Evolutionary conservation across 2,329 filamentous ascomycete genomes (phyloP).

Genomic region (Cladosporium colombiae): DNA sequence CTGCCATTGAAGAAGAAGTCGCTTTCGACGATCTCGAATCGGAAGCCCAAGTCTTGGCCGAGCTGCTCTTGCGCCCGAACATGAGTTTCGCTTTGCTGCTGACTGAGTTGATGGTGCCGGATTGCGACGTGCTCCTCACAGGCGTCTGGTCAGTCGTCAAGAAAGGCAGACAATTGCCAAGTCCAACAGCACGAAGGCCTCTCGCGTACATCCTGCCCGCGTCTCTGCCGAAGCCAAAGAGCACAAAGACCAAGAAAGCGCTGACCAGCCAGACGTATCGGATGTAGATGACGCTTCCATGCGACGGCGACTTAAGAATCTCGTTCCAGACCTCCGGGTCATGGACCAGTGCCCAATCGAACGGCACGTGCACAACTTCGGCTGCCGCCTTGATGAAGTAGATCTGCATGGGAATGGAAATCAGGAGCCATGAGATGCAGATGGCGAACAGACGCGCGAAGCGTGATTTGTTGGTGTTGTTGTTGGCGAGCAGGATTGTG

Average conservation of each 20-base stretch:
- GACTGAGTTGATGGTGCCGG: slow-evolving; percentile 27
- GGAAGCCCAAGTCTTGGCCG: slow-evolving; percentile 2
- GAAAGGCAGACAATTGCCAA: slow-evolving; percentile 30
- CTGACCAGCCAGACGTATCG: slow-evolving; percentile 59
- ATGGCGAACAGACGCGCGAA: slow-evolving; percentile 64
- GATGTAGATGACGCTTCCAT: slow-evolving; percentile 52
- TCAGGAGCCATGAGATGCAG: slow-evolving; percentile 50
- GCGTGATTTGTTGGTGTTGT: slow-evolving; percentile 58
- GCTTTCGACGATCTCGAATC: slow-evolving; percentile 17
- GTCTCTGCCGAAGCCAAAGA: slow-evolving; percentile 66
- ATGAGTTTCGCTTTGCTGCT: slow-evolving; percentile 33
- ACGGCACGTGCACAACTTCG: slow-evolving; percentile 31
- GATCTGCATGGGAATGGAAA: slow-evolving; percentile 55
- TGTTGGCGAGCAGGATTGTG: slow-evolving; percentile 54
- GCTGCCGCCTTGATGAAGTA: slow-evolving; percentile 53
- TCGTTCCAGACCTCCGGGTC: slow-evolving; percentile 48
- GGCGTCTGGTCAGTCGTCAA: not conserved
- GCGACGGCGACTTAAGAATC: slow-evolving; percentile 51
- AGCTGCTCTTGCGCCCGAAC: slow-evolving; percentile 24
- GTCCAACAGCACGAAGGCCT: slow-evolving; percentile 45
- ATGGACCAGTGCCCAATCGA: slow-evolving; percentile 57
- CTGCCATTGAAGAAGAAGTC: slow-evolving; percentile 21
- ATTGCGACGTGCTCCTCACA: not conserved
- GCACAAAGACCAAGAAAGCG: slow-evolving; percentile 59
- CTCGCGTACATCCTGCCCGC: slow-evolving; percentile 57